Conservation (phyloP, 139 green algal species). For the Chlorella sp. region DNA sequence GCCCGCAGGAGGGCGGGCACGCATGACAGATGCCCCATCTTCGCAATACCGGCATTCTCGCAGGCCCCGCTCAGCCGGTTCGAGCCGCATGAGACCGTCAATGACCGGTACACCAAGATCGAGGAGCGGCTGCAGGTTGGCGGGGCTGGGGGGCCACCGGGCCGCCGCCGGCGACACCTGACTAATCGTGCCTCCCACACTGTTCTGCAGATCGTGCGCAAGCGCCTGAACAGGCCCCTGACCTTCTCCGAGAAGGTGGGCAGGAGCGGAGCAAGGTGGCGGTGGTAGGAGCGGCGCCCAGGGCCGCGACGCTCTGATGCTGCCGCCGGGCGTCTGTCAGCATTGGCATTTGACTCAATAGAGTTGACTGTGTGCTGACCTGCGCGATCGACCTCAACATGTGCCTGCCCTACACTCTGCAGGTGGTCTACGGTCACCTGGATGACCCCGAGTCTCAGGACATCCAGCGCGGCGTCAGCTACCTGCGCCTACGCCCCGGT, state of each 20-base stretch:
- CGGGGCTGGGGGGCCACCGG: background rate
- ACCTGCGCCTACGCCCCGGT: constrained; percentile 89
- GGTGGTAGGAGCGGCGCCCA: too few relatives aligned
- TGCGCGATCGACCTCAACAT: background rate
- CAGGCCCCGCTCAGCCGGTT: constrained; percentile 84
- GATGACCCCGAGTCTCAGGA: constrained; percentile 88
- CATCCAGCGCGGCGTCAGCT: constrained; percentile 83
- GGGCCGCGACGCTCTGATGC: too few relatives aligned
- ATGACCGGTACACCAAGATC: constrained; percentile 89
- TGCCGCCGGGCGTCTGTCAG: too few relatives aligned
- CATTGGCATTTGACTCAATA: background rate
- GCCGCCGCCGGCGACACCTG: background rate
- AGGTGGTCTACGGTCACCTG: constrained; percentile 94
- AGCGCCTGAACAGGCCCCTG: constrained; percentile 84
- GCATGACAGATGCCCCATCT: too few relatives aligned
- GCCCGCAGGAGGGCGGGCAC: too few relatives aligned
- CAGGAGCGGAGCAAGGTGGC: too few relatives aligned
- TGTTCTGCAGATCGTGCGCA: constrained; percentile 72
- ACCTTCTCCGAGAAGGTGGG: constrained; percentile 92
- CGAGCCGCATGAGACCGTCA: constrained; percentile 78
- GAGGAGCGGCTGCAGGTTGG: constrained; percentile 77
- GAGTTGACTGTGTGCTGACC: background rate
- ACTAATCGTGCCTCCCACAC: background rate
- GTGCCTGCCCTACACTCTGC: background rate
- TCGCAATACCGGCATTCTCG: too few relatives aligned